A percentile compares a stretch with the other conserved stretches of the same genome.
Conservation (phyloP, 495 filamentous ascomycete genomes). For the Aspergillus sclerotioniger region DNA sequence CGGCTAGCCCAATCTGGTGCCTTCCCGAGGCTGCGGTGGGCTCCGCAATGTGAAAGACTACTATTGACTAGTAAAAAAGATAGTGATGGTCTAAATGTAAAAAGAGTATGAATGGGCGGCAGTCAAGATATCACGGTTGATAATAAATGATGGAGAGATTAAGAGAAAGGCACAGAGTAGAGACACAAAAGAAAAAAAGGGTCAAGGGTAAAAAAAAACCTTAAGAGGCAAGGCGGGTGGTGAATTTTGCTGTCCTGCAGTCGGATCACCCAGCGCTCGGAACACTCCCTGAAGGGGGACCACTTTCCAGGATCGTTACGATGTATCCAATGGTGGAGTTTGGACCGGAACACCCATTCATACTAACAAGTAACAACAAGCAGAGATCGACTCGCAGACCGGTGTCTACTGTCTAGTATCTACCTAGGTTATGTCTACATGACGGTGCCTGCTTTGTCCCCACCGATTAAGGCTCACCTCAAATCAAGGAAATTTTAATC, state of each 20-base stretch:
- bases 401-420: not conserved
- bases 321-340: not conserved
- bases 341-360: not conserved
- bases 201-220: not conserved
- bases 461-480: not conserved
- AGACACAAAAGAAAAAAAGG: slow-evolving; percentile 6
- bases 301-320: not conserved
- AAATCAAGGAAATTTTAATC: not conserved
- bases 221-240: slow-evolving; percentile 1
- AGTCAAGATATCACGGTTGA: not conserved
- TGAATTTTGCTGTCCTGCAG: slow-evolving; percentile 6
- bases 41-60: slow-evolving; percentile 8
- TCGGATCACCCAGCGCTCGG: slow-evolving; percentile 1
- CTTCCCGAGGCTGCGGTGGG: slow-evolving; percentile 8
- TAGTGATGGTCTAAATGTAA: not conserved
- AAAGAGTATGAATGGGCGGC: not conserved
- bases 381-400: too few relatives aligned
- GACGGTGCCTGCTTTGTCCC: not conserved
- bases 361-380: too few relatives aligned
- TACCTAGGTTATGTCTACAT: too few relatives aligned
- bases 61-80: too few relatives aligned
- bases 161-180: not conserved
- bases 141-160: not conserved
- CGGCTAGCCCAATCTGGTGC: slow-evolving; percentile 17
- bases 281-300: not conserved